Evolutionary conservation across 1,139 yeast genomes (phyloP), one percentile per base, ranked within the genome.

Genomic region (Pichia sp.): DNA sequence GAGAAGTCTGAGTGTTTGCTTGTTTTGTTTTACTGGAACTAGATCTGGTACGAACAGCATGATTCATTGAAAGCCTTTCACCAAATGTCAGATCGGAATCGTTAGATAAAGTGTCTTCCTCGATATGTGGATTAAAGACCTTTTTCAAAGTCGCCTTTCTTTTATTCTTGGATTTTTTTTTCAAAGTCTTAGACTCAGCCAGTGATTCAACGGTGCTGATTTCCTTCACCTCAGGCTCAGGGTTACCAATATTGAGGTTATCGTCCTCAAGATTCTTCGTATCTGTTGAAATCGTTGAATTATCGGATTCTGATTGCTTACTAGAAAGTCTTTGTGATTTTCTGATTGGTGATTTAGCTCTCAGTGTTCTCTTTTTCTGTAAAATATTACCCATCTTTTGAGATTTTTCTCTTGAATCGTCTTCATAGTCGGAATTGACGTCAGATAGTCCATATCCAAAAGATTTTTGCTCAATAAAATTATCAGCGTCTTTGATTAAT

Each of bases 401-500:
- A 36, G 5, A 31, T 10, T 36, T 6, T 23, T 26, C 23, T 26
- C 29, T 36, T 6, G 5, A 5, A n/a, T 38, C 43, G 27, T 44
- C 49, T 34, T 49, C 51, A 6, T 45, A 49, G 16, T 46, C 49
- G 27, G 46, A 47, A 34, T 47, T 46, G 26, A 45, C 44, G 10
- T 41, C 44, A 11, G 47, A 37, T 11, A n/a, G 8, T 10, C 36
- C 26, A 34, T 16, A 9, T 8, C 7, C 26, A 16, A 16, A 16
- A 16, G 23, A 16, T n/a, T 47, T 49, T 3, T 45, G 49, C 36
- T 49, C 56, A 39, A 54, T 49, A 39, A 54, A 54, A 11, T 50
- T 39, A 40, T 54, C 55, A 3, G 57, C 57, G 40, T 53, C 58
- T 27, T 46, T 46, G 3, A 53, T 44, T 36, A 54, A 41, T 4